phyloP scores from a whole-genome alignment of 805 yeast species.

The Candida maesae region DNA sequence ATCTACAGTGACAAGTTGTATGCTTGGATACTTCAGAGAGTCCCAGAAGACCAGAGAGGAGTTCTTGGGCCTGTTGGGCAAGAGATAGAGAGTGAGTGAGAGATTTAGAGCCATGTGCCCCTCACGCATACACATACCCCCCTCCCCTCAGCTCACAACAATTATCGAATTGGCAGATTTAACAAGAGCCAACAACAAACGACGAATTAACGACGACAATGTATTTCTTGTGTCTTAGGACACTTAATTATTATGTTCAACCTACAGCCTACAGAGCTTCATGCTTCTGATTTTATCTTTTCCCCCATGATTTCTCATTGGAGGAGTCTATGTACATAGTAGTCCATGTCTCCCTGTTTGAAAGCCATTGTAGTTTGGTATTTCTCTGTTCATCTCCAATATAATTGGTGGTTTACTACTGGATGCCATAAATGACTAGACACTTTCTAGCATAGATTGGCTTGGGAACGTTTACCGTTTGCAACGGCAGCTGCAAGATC shows the following conservation, averaged over 20 bases:
- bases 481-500: no score
- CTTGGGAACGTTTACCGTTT: no score
- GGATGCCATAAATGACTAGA: no score
- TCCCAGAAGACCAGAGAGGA: constrained; percentile 96
- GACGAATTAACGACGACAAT: constrained; percentile 2
- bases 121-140: no score
- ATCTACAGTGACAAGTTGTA: constrained; percentile 89
- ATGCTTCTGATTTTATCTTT: neutral
- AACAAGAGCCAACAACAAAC: constrained; percentile 8
- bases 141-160: neutral
- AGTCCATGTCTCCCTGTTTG: no score
- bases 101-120: neutral
- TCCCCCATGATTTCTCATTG: no score
- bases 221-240: neutral
- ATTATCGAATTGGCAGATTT: constrained; percentile 1
- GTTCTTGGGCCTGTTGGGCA: constrained; percentile 75
- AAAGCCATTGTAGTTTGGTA: no score
- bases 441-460: no score
- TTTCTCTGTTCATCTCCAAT: no score
- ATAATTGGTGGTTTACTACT: no score
- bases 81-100: constrained; percentile 45
- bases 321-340: no score
- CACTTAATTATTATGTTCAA: constrained; percentile 5
- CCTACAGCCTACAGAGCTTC: neutral
- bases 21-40: constrained; percentile 93